Percentiles rank a stretch among this genome's conserved stretches.
These are phyloP conservation scores for Euclidium syriacum DNA, from an alignment of 345 rosid species.

Conservation along the genomic window DNA sequence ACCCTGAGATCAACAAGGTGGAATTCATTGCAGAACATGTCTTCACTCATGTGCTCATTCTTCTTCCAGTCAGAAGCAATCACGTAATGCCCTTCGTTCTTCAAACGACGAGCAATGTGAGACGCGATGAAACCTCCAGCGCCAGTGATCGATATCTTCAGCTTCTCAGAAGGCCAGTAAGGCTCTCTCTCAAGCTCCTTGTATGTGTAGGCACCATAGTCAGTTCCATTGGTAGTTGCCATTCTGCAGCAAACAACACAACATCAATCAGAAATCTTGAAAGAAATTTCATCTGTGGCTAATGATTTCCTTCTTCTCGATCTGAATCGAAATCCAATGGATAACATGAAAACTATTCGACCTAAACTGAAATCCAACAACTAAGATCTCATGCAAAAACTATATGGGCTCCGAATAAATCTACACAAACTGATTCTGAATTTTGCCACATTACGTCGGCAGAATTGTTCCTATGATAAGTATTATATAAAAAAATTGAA, in stretches of 20 bases:
- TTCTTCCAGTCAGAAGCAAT: constrained; percentile 99
- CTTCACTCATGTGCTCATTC: constrained; percentile 98
- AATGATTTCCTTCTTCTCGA: too few species aligned
- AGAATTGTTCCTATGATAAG: neutral
- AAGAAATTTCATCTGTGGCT: neutral
- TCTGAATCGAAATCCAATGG: neutral
- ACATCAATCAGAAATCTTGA: neutral
- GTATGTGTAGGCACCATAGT: constrained; percentile 78
- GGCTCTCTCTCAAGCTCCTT: constrained; percentile 76
- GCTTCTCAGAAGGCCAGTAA: constrained; percentile 91
- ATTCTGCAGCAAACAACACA: constrained; percentile 41
- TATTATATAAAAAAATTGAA: too few species aligned
- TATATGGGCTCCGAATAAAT: neutral
- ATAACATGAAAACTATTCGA: too few species aligned
- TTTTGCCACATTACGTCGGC: neutral
- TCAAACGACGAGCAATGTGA: constrained; percentile 96
- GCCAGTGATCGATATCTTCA: constrained; percentile 77
- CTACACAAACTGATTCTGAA: neutral
- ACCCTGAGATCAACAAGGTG: constrained; percentile 95
- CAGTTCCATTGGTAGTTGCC: constrained; percentile 58
- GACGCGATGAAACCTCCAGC: constrained; percentile 98
- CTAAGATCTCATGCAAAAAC: constrained; percentile 19
- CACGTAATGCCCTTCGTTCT: constrained; percentile 89
- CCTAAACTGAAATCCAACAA: neutral
- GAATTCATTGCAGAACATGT: constrained; percentile 96